A percentile compares a stretch with the other conserved stretches of the same genome.
Evolutionary conservation across 495 filamentous ascomycete species (phyloP).

Genomic region (Neurospora sp.): DNA sequence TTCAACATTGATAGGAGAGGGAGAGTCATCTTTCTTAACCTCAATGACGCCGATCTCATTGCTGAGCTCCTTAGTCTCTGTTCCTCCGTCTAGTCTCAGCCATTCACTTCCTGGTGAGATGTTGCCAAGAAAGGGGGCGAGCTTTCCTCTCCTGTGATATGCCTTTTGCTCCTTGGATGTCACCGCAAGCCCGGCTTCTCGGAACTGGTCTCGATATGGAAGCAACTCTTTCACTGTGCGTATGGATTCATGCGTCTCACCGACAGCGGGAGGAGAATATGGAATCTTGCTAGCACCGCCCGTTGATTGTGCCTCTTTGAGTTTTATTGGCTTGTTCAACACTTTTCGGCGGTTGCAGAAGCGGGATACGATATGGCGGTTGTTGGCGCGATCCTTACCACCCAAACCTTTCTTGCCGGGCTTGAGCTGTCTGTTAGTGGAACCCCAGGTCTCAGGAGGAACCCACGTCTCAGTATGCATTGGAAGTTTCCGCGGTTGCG

Average conservation of each 20-base stretch:
- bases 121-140: neutral
- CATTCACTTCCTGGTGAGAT: neutral
- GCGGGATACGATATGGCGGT: slow-evolving; percentile 14
- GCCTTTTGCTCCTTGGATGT: slow-evolving; percentile 35
- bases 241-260: slow-evolving; percentile 24
- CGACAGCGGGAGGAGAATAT: slow-evolving; percentile 2
- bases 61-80: slow-evolving; percentile 6
- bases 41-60: slow-evolving; percentile 8
- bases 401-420: neutral
- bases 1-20: neutral
- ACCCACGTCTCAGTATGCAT: neutral
- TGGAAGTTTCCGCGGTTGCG: neutral
- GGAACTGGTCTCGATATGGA: slow-evolving; percentile 36
- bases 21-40: neutral
- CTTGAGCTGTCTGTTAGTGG: neutral
- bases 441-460: neutral
- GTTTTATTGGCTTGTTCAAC: slow-evolving; percentile 25
- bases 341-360: slow-evolving; percentile 25
- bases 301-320: slow-evolving; percentile 22
- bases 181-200: slow-evolving; percentile 37
- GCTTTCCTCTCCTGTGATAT: neutral
- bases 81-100: slow-evolving; percentile 1
- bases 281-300: neutral
- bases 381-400: neutral
- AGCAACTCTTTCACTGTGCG: slow-evolving; percentile 35